These are phyloP conservation scores for Catunica adiposa DNA, from an alignment of 2,329 filamentous ascomycete genomes.

Conservation along the genomic window DNA sequence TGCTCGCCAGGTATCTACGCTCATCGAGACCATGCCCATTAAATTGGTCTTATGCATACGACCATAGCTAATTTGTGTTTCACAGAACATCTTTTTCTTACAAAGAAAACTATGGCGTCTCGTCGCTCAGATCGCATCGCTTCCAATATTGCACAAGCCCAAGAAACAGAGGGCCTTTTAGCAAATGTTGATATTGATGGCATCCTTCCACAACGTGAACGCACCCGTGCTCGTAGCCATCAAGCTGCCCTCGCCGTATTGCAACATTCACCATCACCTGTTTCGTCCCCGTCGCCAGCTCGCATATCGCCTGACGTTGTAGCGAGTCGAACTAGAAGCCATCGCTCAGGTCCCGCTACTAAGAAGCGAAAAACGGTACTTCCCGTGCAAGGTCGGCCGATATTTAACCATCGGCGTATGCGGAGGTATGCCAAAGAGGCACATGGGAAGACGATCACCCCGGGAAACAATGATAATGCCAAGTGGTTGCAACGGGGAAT, in stretches of 20 bases:
- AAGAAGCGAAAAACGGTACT: neutral
- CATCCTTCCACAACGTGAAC: constrained; percentile 9
- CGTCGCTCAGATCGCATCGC: constrained; percentile 7
- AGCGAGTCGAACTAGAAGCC: too few species aligned
- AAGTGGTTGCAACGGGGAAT: neutral
- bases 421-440: too few species aligned
- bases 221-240: constrained; percentile 11
- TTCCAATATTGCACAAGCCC: neutral
- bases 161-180: neutral
- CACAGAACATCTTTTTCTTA: too few species aligned
- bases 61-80: too few species aligned
- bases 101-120: neutral
- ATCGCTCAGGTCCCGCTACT: neutral
- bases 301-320: too few species aligned
- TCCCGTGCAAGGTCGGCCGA: too few species aligned
- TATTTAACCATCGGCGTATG: too few species aligned
- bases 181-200: constrained; percentile 1
- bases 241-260: constrained; percentile 5
- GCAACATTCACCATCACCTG: neutral
- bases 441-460: neutral
- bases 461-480: neutral
- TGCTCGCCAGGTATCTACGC: too few species aligned
- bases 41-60: too few species aligned
- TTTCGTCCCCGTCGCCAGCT: too few species aligned
- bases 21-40: too few species aligned